These are phyloP conservation scores for Diddensiella transvaalensis DNA, from an alignment of 805 yeast species.

Conservation along the genomic window DNA sequence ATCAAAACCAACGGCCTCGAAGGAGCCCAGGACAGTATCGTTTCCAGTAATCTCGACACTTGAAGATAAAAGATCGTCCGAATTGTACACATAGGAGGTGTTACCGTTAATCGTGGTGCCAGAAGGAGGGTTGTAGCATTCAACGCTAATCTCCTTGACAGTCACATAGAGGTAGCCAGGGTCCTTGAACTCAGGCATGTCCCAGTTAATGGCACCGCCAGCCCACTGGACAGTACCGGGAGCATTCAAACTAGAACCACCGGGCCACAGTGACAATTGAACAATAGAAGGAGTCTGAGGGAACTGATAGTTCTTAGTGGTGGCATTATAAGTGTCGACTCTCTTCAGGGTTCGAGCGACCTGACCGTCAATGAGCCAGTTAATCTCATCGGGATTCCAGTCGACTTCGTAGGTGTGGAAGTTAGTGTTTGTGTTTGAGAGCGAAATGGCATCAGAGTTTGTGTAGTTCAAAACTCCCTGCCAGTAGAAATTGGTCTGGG, in stretches of 20 bases:
- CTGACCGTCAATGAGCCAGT: slow-evolving; percentile 73
- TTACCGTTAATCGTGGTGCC: slow-evolving; percentile 45
- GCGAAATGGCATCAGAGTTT: slow-evolving; percentile 45
- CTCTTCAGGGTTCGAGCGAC: slow-evolving; percentile 61
- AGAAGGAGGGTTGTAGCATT: slow-evolving; percentile 71
- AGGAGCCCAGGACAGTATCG: slow-evolving; percentile 53
- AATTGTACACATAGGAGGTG: slow-evolving; percentile 53
- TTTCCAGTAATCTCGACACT: slow-evolving; percentile 60
- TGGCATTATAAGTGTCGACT: slow-evolving; percentile 50
- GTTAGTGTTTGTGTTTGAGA: slow-evolving; percentile 53
- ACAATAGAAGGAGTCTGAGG: slow-evolving; percentile 89
- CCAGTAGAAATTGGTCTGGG: slow-evolving; percentile 77
- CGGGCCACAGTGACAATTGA: slow-evolving; percentile 60
- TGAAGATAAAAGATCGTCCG: slow-evolving; percentile 40
- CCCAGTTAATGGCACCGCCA: slow-evolving; percentile 86
- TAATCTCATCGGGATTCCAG: slow-evolving; percentile 72
- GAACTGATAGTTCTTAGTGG: slow-evolving; percentile 62
- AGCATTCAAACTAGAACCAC: slow-evolving; percentile 46
- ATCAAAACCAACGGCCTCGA: slow-evolving; percentile 65
- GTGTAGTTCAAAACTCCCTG: slow-evolving; percentile 70
- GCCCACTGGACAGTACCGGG: slow-evolving; percentile 73
- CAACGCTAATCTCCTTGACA: slow-evolving; percentile 55
- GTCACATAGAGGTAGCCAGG: slow-evolving; percentile 77
- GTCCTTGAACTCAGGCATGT: slow-evolving; percentile 62
- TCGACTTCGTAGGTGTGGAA: slow-evolving; percentile 76